Conservation (phyloP, 129 eudicot species). For the Sambucus nigra region DNA sequence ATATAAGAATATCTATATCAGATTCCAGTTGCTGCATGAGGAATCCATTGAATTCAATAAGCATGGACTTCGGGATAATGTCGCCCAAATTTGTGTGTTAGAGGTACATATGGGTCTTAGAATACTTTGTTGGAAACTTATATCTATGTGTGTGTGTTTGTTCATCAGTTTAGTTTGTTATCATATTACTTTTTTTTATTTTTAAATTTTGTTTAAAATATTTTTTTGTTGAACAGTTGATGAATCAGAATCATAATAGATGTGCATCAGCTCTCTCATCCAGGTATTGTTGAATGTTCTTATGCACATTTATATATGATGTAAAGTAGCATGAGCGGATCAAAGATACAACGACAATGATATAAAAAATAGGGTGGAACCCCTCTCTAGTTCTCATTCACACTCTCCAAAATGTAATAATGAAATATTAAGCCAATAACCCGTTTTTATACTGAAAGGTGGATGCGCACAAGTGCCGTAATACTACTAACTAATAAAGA, state of each 20-base stretch:
- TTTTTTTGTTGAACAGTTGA: constrained; percentile 40
- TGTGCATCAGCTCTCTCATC: constrained; percentile 22
- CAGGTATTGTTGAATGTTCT: constrained; percentile 30
- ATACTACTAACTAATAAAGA: too few species aligned
- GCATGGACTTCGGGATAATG: constrained; percentile 89
- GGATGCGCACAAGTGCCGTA: too few species aligned
- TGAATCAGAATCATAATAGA: constrained; percentile 21
- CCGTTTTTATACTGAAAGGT: too few species aligned
- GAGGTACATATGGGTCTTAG: constrained; percentile 43
- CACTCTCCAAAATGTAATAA: too few species aligned
- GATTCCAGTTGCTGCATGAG: constrained; percentile 82
- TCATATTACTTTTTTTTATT: background rate
- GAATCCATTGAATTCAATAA: constrained; percentile 79
- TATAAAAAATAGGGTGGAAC: too few species aligned
- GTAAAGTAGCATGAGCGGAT: too few species aligned
- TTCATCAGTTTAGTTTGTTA: too few species aligned
- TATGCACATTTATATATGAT: too few species aligned
- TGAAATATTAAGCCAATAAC: too few species aligned
- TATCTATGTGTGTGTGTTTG: background rate
- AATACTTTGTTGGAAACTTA: constrained; percentile 10
- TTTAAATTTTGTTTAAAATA: constrained; percentile 6
- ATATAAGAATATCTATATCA: constrained; percentile 14
- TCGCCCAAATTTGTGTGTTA: constrained; percentile 93
- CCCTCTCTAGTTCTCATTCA: too few species aligned
- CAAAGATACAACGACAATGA: too few species aligned